Percentiles rank a stretch among this genome's conserved stretches.
These are phyloP conservation scores for Penicillium sp. DNA, from an alignment of 2,329 filamentous ascomycete genomes.

Conservation along the genomic window DNA sequence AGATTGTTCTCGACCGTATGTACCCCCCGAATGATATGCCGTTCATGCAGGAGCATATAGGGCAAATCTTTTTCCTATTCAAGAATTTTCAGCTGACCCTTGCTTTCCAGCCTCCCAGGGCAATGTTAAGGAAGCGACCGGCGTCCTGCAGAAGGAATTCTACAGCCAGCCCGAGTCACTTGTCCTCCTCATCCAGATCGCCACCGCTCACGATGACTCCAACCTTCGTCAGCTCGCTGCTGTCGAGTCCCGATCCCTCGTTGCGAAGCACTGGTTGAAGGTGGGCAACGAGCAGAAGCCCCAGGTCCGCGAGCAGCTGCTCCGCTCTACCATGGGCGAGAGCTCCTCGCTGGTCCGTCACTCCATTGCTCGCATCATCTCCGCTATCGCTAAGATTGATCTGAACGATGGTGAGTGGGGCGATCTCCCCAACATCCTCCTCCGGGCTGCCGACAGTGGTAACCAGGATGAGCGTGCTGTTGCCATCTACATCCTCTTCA, in stretches of 20 bases:
- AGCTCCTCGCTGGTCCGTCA: conserved; percentile 75
- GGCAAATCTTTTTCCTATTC: neutral
- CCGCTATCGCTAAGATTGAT: conserved; percentile 81
- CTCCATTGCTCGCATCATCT: conserved; percentile 83
- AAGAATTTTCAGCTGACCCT: conserved; percentile 17
- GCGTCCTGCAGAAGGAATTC: conserved; percentile 88
- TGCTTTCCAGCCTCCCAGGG: conserved; percentile 72
- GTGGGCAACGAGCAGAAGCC: conserved; percentile 74
- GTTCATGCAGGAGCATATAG: neutral
- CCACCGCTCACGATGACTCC: conserved; percentile 71
- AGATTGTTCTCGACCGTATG: conserved; percentile 85
- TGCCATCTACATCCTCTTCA: conserved; percentile 89
- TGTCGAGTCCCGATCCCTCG: conserved; percentile 81
- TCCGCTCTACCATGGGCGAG: conserved; percentile 82
- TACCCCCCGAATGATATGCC: conserved; percentile 25
- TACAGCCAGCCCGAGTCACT: conserved; percentile 84
- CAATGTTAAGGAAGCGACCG: conserved; percentile 84
- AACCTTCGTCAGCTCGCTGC: conserved; percentile 85
- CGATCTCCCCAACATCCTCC: conserved; percentile 75
- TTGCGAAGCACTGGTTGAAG: conserved; percentile 80
- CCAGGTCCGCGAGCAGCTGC: conserved; percentile 75
- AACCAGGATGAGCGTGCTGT: conserved; percentile 82
- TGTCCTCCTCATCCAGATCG: conserved; percentile 81
- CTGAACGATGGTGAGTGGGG: conserved; percentile 83
- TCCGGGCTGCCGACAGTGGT: conserved; percentile 73